Percentiles rank a stretch among this genome's conserved stretches.
Evolutionary conservation across 805 yeast genomes (phyloP).

Genomic region (Suhomyces canberraensis): DNA sequence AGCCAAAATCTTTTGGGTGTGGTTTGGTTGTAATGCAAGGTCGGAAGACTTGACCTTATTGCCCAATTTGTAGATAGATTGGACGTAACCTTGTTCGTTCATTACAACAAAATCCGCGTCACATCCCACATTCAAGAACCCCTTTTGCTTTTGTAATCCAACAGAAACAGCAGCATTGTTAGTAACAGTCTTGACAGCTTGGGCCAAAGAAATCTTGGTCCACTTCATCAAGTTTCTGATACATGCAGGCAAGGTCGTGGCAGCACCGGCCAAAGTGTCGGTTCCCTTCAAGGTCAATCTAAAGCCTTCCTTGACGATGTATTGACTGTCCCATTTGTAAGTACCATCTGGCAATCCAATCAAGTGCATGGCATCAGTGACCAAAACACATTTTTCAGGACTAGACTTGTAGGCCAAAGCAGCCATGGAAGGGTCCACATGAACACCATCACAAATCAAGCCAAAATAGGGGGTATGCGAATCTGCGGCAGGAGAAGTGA

Average conservation of each 20-base stretch:
- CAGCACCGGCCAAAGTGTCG: conserved; percentile 59
- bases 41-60: conserved; percentile 16
- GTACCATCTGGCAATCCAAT: conserved; percentile 57
- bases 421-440: conserved; percentile 54
- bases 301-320: conserved; percentile 46
- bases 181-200: conserved; percentile 56
- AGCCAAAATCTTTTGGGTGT: conserved; percentile 2
- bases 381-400: conserved; percentile 53
- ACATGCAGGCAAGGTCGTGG: conserved; percentile 52
- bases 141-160: conserved; percentile 42
- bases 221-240: conserved; percentile 49
- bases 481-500: conserved; percentile 26
- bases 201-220: conserved; percentile 46
- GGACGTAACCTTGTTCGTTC: conserved; percentile 41
- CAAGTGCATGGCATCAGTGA: conserved; percentile 58
- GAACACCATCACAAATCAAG: conserved; percentile 56
- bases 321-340: conserved; percentile 50
- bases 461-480: conserved; percentile 47
- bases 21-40: conserved; percentile 2
- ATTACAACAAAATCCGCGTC: conserved; percentile 56
- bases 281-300: conserved; percentile 49
- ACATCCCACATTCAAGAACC: conserved; percentile 49
- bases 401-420: conserved; percentile 48
- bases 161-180: conserved; percentile 52
- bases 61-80: conserved; percentile 52